Evolutionary conservation across 352 stramenopile genomes (phyloP).

Genomic region (Peronosclerospora sorghi): DNA sequence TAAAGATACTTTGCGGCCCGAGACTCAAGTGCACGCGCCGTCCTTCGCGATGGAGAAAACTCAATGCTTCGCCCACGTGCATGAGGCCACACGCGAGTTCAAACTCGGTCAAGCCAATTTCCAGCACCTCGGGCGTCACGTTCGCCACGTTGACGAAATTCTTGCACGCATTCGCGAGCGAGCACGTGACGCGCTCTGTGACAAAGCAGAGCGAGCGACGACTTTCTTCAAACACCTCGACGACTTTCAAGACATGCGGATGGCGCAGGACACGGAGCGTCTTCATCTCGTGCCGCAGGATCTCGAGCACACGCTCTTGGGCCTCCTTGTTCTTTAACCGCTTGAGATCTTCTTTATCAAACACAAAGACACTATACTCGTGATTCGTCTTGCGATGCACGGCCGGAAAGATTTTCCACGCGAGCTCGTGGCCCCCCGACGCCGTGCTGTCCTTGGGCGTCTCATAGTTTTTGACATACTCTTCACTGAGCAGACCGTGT

Average conservation of each 20-base stretch:
- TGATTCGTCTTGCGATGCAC: constrained; percentile 67
- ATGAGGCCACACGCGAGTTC: constrained; percentile 82
- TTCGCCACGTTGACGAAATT: constrained; percentile 82
- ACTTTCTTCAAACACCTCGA: constrained; percentile 85
- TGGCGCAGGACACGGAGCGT: constrained; percentile 76
- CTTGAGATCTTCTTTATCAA: constrained; percentile 82
- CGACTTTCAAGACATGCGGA: constrained; percentile 84
- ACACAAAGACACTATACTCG: constrained; percentile 80
- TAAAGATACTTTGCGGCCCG: constrained; percentile 82
- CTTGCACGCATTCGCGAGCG: constrained; percentile 84
- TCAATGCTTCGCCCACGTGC: constrained; percentile 82
- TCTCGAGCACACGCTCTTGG: constrained; percentile 78
- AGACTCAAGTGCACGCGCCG: constrained; percentile 82
- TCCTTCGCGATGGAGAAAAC: constrained; percentile 81
- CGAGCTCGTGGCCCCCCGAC: constrained; percentile 70
- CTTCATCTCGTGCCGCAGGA: constrained; percentile 85
- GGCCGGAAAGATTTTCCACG: constrained; percentile 78
- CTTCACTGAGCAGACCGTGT: constrained; percentile 64
- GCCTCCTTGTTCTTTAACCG: constrained; percentile 76
- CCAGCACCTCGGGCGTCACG: constrained; percentile 77
- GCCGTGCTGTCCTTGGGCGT: constrained; percentile 77
- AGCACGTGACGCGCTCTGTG: constrained; percentile 84
- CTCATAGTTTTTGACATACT: constrained; percentile 82
- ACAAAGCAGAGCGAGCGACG: constrained; percentile 83
- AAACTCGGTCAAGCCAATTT: constrained; percentile 83